Evolutionary conservation across 2,329 filamentous ascomycete species (phyloP).

Genomic region (Orbilia javanica): DNA sequence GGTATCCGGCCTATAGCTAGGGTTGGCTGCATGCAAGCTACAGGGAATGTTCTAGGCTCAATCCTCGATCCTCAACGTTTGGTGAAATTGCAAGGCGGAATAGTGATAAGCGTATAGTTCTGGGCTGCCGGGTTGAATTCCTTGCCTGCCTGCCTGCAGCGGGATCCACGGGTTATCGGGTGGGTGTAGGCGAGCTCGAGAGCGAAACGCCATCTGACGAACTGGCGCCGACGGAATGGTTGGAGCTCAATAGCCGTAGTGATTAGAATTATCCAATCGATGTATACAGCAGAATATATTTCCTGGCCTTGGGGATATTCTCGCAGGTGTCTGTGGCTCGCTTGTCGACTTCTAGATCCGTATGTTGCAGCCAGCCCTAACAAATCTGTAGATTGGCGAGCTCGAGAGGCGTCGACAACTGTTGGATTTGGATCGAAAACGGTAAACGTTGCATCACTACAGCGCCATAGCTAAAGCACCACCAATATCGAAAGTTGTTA

Average conservation of each 20-base stretch:
- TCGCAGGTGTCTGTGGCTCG: not conserved
- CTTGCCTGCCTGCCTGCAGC: slow-evolving; percentile 25
- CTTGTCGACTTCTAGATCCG: not conserved
- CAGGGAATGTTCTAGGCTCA: slow-evolving; percentile 45
- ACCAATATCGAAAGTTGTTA: slow-evolving; percentile 38
- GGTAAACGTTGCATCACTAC: slow-evolving; percentile 44
- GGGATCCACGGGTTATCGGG: slow-evolving; percentile 39
- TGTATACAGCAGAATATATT: not conserved
- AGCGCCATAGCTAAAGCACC: slow-evolving; percentile 23
- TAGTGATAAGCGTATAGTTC: slow-evolving; percentile 16
- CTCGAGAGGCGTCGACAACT: slow-evolving; percentile 9
- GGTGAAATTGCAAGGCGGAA: not conserved
- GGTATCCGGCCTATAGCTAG: slow-evolving; percentile 16
- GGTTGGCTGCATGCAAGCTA: slow-evolving; percentile 37
- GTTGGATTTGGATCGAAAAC: slow-evolving; percentile 33
- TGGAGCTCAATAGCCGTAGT: not conserved
- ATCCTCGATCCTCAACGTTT: slow-evolving; percentile 18
- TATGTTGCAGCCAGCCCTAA: not conserved
- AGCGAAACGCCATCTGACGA: slow-evolving; percentile 26
- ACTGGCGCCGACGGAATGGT: slow-evolving; percentile 11
- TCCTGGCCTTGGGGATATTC: not conserved
- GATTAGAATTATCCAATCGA: not conserved
- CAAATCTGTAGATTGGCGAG: slow-evolving; percentile 25
- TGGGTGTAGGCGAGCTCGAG: slow-evolving; percentile 36
- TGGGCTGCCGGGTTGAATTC: slow-evolving; percentile 7